Evolutionary conservation across 139 green algal species (phyloP).

Genomic region (Micractinium sp.): DNA sequence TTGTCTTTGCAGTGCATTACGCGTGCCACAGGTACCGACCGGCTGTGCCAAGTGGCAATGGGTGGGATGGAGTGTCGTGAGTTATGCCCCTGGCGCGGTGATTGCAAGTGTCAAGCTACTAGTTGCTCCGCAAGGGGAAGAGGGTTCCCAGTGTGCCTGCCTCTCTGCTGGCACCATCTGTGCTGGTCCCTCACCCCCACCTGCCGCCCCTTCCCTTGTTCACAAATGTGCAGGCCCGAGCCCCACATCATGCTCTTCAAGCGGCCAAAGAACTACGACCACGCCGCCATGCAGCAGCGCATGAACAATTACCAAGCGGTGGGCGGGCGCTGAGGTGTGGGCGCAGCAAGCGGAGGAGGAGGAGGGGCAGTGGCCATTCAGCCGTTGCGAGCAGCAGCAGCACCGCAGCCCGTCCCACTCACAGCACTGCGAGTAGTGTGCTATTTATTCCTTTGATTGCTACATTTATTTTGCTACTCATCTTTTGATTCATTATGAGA

Average conservation of each 20-base stretch:
- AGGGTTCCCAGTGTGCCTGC: background rate
- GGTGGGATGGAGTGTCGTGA: no score
- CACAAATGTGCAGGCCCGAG: constrained; percentile 67
- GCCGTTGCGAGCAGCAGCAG: background rate
- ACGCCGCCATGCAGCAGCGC: constrained; percentile 16
- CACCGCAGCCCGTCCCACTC: background rate
- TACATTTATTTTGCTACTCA: background rate
- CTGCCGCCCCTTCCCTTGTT: background rate
- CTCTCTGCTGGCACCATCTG: no score
- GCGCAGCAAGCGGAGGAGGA: background rate
- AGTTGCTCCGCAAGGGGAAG: no score
- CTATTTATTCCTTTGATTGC: background rate
- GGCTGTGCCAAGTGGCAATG: no score
- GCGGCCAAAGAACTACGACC: constrained; percentile 42
- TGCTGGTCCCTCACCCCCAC: background rate
- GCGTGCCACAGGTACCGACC: background rate
- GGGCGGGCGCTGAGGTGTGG: background rate
- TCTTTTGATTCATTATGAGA: no score
- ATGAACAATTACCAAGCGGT: background rate
- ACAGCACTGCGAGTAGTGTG: background rate
- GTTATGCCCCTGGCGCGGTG: no score
- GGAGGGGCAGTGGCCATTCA: background rate
- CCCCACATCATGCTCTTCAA: constrained; percentile 98
- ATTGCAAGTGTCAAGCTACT: no score
- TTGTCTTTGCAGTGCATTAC: background rate